Evolutionary conservation across 257 asterid species (phyloP), one percentile per base, ranked within the genome.

Genomic region (Rhazya stricta): DNA sequence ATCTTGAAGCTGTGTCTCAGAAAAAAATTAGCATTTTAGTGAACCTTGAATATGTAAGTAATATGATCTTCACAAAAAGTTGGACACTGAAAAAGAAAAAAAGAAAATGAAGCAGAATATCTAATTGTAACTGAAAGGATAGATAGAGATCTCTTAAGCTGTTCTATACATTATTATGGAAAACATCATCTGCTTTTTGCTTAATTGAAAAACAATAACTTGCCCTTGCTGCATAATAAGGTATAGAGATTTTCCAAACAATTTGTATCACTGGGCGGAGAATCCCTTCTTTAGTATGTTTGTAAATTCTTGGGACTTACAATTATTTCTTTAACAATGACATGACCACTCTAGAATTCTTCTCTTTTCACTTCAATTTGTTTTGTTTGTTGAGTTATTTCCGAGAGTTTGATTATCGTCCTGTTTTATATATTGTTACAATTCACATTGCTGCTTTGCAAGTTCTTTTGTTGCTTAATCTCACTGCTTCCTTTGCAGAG

Each of bases 401-500:
- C 5, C 32, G 41, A 32, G n/a, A 32, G 15, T 13, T 61, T 12
- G 6, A 61, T 60, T 6, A 37, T 21, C 0, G 4, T 37, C 19
- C 29, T 66, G 29, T 10, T 12, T 15, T 58, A 1, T 15, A 18
- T 34, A 30, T 61, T 61, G 41, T 75, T 12, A 8, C 29, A 0
- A 13, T 25, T 9, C 4, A 2, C 6, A 9, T 29, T 5, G 19
- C 27, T 41, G 16, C 3, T 29, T 27, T 29, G 7, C 27, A 27
- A 7, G 37, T 32, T 21, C 30, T 15, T n/a, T 30, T 63, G 48
- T 74, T 51, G 43, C 48, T 25, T 41, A 19, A 53, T 41, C 48
- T 27, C 30, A 36, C 15, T 27, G 30, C n/a, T 67, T 48, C 36
- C 30, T 73, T 18, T 50, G 84, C 86, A 89, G 96, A 69, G 43